Evolutionary conservation across 176 grass and related monocot genomes (phyloP), one percentile per base, ranked within the genome.

Genomic region (Melocanna baccifera): DNA sequence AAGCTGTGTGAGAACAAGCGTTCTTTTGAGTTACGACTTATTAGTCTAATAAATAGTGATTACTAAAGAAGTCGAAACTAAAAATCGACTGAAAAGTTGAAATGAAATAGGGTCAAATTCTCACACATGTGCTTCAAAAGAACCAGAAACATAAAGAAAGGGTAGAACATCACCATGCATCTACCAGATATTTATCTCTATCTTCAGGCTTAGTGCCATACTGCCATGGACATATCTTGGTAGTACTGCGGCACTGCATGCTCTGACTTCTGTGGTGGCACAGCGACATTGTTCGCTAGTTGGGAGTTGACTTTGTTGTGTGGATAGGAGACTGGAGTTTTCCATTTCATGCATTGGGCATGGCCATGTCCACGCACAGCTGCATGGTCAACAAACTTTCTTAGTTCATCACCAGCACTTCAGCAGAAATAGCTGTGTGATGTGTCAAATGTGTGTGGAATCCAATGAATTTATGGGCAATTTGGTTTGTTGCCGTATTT

Each of bases 301-400:
- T 9, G 78, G 50, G 22, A 12, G 41, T 69, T 75, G 78, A 82
- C 85, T 82, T 69, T 20, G 12, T 1, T 58, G 71, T 16, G 69
- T 67, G 46, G 47, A 72, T 3, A 82, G 12, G 12, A 71, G 67
- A 29, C 37, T 20, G 30, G 36, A 51, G 18, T 3, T 66, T 30
- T 43, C 43, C 7, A 32, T 37, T 69, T 48, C 13, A 56, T 58
- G 29, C 29, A 77, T 42, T 22, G 61, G 69, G 57, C 36, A 87
- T n/a, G 53, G 64, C 15, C 9, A 12, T 43, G 23, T n/a, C n/a
- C 85, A 73, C 37, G 78, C 51, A 66, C 51, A 66, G 68, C 58
- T 32, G 45, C 46, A 61, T 46, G 26, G 50, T 67, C 62, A 68
- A 46, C 59, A 8, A 15, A 58, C 28, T 43, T 71, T 56, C 48